Evolutionary conservation across 192 early-diverging fungal genomes (phyloP), one percentile per base, ranked within the genome.

Genomic region (Mortierella antarctica): DNA sequence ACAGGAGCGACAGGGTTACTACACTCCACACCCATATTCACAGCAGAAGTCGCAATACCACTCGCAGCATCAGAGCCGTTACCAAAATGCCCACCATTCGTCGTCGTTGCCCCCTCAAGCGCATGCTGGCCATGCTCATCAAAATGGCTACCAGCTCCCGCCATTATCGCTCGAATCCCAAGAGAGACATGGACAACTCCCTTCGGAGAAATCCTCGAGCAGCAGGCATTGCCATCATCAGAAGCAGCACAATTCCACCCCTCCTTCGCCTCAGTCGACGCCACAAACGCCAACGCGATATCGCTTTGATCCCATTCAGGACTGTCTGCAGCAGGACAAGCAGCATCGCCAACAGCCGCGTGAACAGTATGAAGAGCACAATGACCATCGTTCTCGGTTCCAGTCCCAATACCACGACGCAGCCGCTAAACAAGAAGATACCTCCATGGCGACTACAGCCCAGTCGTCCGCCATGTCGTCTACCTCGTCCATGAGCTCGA

Each of bases 241-340:
- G 15, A 57, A 12, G 11, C 20, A 31, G 31, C 31, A 31, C 31
- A 31, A 31, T 31, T 31, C 57, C 31, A 57, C 63, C 13, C 65
- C 74, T 21, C 70, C 70, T 10, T 80, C 70, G 44, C 77, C 77
- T 15, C 77, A 72, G 59, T 80, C 77, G 13, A 72, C 77, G 44
- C 77, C 77, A 11, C 77, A 80, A 18, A 80, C 77, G 10, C 77
- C 77, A 4, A 80, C 77, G n/a, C 72, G 72, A 44, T 63, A 80
- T 55, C 77, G 77, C 0, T 80, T 80, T 53, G 77, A 80, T 20
- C 77, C 77, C 6, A 72, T 80, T 46, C 77, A 80, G 10, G 77
- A 80, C 42, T 80, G 77, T 15, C 12, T 80, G 11, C 77, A 80
- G 48, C 77, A 80, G 46, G 77, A 80, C 21, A 80, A 67, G 65